phyloP scores from a whole-genome alignment of 495 filamentous ascomycete species.

The Neurospora sp. region DNA sequence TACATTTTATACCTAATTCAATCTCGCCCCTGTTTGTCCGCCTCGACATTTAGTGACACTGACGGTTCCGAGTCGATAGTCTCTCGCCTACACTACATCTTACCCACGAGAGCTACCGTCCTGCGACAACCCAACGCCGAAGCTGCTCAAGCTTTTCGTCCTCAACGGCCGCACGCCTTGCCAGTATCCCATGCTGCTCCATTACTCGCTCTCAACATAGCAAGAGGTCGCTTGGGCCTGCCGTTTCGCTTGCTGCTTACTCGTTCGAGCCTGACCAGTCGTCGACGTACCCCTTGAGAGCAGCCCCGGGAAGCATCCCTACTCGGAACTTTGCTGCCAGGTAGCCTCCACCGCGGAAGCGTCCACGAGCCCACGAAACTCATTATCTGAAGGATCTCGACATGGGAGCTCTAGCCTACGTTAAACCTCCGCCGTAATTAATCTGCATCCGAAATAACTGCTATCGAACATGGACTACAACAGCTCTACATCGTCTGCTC shows the following conservation, averaged over 20 bases:
- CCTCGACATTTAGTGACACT: background rate
- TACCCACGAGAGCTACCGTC: background rate
- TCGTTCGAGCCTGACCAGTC: background rate
- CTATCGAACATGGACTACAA: conserved; percentile 19
- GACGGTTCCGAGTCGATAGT: background rate
- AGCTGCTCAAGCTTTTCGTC: background rate
- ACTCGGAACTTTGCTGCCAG: background rate
- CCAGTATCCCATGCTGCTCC: background rate
- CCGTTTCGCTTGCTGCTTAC: background rate
- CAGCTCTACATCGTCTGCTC: conserved; percentile 11
- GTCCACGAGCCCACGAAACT: background rate
- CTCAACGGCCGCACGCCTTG: background rate
- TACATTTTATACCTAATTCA: background rate
- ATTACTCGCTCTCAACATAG: background rate
- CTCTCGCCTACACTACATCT: background rate
- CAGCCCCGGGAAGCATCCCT: background rate
- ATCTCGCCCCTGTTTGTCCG: background rate
- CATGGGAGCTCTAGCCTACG: background rate
- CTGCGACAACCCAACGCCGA: background rate
- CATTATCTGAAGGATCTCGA: background rate
- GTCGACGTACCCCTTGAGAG: background rate
- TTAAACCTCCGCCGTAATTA: background rate
- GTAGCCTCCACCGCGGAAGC: background rate
- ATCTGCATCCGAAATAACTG: background rate
- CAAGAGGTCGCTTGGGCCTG: background rate